Evolutionary conservation across 2,329 filamentous ascomycete genomes (phyloP), one percentile per base, ranked within the genome.

Genomic region (Colletotrichum tropicicola): DNA sequence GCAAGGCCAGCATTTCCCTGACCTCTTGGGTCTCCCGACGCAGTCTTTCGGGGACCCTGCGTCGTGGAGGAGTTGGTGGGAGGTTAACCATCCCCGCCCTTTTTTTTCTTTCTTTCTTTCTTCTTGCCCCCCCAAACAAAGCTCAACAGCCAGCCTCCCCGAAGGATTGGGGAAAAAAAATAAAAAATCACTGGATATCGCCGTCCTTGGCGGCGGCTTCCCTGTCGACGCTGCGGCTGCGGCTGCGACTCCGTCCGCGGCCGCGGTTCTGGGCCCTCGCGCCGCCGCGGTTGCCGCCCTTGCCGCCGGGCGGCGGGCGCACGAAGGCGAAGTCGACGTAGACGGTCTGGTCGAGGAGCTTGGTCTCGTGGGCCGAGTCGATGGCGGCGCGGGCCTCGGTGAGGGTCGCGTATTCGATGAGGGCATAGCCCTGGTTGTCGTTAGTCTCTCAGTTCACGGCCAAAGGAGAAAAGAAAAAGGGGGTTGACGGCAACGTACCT

Each of bases 261-360:
- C 76, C 75, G 9, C 77, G 72, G 52, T 76, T 74, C 48, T 75
- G 77, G 44, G 77, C 78, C 32, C 82, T 74, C 3, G 79, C 77
- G 13, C 79, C 78, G 3, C 77, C 75, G 30, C 79, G 78, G 49
- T 70, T 69, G 19, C 72, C 68, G 49, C 68, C 72, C 56, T 73
- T 73, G 48, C 68, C 70, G n/a, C 72, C 74, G 17, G 90, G 91
- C 15, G 92, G 92, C 61, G 92, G 92, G 51, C 92, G 83, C 64
- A 96, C 92, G 75, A 96, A 96, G 1, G 92, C 93, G 78, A 94
- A 96, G 79, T 96, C 92, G 66, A 95, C 92, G 64, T 86, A 82
- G 68, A 96, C 86, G 7, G 90, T 93, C 83, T 96, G 92, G 71
- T 96, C 92, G 45, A 96, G 86, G 59, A 96, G 82, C 77, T 94